These are phyloP conservation scores for Tilletia walkeri DNA, from an alignment of 1,284 basidiomycete genomes.

Conservation along the genomic window DNA sequence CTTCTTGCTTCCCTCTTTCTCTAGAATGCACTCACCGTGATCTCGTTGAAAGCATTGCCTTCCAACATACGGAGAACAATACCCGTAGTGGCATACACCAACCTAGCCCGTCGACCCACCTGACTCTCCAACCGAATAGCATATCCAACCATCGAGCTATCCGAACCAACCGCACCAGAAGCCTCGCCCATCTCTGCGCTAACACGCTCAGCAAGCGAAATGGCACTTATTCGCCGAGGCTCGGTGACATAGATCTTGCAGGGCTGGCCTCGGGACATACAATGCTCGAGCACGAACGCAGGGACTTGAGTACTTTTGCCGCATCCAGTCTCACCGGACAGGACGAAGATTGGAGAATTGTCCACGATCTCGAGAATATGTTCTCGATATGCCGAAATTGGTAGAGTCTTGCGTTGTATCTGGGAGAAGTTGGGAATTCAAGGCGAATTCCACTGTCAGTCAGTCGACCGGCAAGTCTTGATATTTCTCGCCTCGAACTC, in stretches of 20 bases:
- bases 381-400: conserved; percentile 81
- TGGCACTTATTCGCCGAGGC: conserved; percentile 92
- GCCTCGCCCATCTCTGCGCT: conserved; percentile 88
- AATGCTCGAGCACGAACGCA: conserved; percentile 88
- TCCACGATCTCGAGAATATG: conserved; percentile 74
- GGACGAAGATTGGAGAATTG: conserved; percentile 79
- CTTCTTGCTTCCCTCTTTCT: background rate
- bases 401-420: conserved; percentile 72
- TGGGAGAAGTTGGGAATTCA: conserved; percentile 6
- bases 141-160: conserved; percentile 83
- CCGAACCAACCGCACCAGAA: conserved; percentile 74
- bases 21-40: conserved; percentile 63
- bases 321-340: conserved; percentile 97
- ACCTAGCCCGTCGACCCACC: conserved; percentile 40
- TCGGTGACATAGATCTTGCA: conserved; percentile 97
- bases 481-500: conserved; percentile 48
- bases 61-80: conserved; percentile 97
- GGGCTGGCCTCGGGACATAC: conserved; percentile 73
- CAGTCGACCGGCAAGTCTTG: background rate
- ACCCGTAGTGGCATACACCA: conserved; percentile 75
- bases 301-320: conserved; percentile 98
- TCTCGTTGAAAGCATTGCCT: conserved; percentile 82
- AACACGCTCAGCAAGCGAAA: conserved; percentile 93
- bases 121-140: conserved; percentile 91
- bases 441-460: background rate